Evolutionary conservation across 2,329 filamentous ascomycete genomes (phyloP).

Genomic region (Fusarium liriodendri): DNA sequence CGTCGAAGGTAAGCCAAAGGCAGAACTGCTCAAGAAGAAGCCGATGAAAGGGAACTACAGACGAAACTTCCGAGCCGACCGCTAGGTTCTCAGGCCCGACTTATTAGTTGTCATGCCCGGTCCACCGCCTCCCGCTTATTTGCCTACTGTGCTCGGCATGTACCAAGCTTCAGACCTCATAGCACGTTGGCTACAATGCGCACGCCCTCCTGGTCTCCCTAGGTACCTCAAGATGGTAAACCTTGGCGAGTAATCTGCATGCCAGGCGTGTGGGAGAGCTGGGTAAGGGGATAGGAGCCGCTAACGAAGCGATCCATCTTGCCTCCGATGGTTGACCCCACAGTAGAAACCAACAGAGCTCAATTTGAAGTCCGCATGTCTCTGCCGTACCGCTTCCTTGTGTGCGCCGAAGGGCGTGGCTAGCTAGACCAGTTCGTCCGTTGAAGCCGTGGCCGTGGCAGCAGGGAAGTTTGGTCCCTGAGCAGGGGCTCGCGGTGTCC

Average conservation of each 20-base stretch:
- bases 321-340: constrained; percentile 32
- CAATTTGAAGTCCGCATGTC: constrained; percentile 23
- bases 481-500: background rate
- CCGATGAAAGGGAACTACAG: background rate
- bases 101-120: constrained; percentile 27
- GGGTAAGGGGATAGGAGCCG: constrained; percentile 26
- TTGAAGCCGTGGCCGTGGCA: constrained; percentile 2
- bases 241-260: constrained; percentile 26
- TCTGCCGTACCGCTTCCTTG: constrained; percentile 22
- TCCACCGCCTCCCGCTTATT: constrained; percentile 6
- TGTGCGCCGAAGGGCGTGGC: constrained; percentile 8
- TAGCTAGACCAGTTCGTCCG: constrained; percentile 8
- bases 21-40: background rate
- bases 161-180: constrained; percentile 6
- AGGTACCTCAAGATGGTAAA: constrained; percentile 17
- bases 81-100: background rate
- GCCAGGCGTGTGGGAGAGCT: constrained; percentile 37
- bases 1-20: background rate
- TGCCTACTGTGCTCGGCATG: background rate
- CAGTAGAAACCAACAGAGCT: constrained; percentile 24
- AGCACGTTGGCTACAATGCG: constrained; percentile 13
- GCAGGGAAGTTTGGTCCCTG: constrained; percentile 9
- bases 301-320: constrained; percentile 30
- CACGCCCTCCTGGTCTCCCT: constrained; percentile 18
- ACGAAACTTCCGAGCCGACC: background rate